These are phyloP conservation scores for Chalciporus chontae DNA, from an alignment of 768 basidiomycete species.

Conservation along the genomic window DNA sequence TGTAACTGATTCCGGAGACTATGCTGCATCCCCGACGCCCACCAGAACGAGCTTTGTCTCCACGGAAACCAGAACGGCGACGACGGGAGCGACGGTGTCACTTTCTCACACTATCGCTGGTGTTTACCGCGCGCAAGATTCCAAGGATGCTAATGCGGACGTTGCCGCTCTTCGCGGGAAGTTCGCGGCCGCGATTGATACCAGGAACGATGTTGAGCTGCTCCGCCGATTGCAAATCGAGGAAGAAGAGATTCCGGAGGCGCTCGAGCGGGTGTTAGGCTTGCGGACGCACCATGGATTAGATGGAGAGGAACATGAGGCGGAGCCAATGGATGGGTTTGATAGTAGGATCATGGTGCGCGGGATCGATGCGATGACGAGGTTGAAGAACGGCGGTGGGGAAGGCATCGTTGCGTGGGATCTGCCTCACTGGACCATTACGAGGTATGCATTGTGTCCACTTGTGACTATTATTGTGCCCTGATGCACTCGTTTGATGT, in stretches of 20 bases:
- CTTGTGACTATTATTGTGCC: neutral
- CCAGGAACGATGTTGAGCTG: constrained; percentile 18
- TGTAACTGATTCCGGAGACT: neutral
- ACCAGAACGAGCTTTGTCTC: constrained; percentile 7
- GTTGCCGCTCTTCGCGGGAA: constrained; percentile 21
- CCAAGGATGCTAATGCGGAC: constrained; percentile 20
- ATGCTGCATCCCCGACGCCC: constrained; percentile 8
- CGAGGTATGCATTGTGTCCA: constrained; percentile 39
- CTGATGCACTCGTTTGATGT: too few relatives aligned
- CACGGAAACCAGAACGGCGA: constrained; percentile 1
- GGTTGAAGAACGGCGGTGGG: constrained; percentile 43
- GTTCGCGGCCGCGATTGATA: constrained; percentile 13
- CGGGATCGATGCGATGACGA: constrained; percentile 65
- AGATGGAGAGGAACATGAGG: neutral
- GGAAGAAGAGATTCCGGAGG: constrained; percentile 22
- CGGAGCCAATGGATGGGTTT: constrained; percentile 6
- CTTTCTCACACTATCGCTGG: neutral
- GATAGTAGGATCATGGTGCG: constrained; percentile 70
- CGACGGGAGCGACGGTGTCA: neutral
- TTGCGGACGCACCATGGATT: neutral
- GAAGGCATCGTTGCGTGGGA: constrained; percentile 12
- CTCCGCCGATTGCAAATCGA: constrained; percentile 22
- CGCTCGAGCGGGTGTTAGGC: constrained; percentile 19
- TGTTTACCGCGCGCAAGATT: constrained; percentile 22
- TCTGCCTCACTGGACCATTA: constrained; percentile 76